Base-by-base conservation (phyloP, 192 early-diverging fungal species). In the Rhizophagus clarus region DNA sequence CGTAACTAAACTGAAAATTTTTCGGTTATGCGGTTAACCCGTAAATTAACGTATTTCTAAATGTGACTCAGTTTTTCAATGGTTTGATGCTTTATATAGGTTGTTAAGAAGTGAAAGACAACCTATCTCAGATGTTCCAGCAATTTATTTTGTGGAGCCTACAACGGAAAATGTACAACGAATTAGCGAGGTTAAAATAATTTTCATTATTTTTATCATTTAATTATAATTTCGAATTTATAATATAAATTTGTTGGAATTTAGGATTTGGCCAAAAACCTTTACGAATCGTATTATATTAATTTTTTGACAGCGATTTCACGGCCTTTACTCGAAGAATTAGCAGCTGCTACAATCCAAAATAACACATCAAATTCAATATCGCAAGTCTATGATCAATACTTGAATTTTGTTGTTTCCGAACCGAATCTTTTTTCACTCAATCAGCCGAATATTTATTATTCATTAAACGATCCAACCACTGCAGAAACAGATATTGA, bases 241-340 rank as follows among this genome's bases (percentile, higher is more conserved):
- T 7, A 8, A 9, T 8, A 40, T 40, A 15, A 8, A 28, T 37
- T 49, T n/a, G 40, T 24, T 15, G 22, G 24, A 61, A 73, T 20
- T 62, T 82, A 96, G 93, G 98, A 99, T 84, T 84, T 99, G 42
- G 88, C 91, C 29, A 92, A 91, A 79, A 91, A 94, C 61, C 83
- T 99, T 63, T 99, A 99, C 84, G 97, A 98, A 79, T 92, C 95
- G 29, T 98, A 96, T 80, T 97, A 98, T 80, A 86, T 99, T 80
- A 99, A 99, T 86, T 99, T 99, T 85, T 89, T 93, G 47, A 94
- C 93, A 4, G 88, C 94, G 56, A 85, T 99, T 76, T 91, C 98
- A 10, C 90, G 98, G 28, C 87, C 91, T 3, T 79, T 99, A 60
- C 87, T 99, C 69, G 98, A 99, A 82, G 97, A 99, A 40, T 89